These are phyloP conservation scores for Coprinellus micaceus DNA, from an alignment of 768 basidiomycete genomes.

Conservation along the genomic window DNA sequence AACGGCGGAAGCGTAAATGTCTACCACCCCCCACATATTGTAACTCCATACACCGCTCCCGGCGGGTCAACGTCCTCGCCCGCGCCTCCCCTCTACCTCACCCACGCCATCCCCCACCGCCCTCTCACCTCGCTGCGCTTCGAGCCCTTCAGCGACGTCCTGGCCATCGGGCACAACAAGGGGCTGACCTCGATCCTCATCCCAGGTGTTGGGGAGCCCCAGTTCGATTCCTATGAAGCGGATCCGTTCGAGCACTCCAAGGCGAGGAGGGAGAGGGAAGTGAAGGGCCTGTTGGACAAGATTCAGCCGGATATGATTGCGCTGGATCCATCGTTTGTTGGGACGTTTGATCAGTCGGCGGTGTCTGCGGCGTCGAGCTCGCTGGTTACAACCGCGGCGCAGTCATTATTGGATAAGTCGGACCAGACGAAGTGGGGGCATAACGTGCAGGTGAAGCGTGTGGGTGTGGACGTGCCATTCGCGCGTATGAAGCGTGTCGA, in stretches of 20 bases:
- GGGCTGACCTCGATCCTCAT: slow-evolving; percentile 86
- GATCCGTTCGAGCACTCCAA: slow-evolving; percentile 91
- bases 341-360: slow-evolving; percentile 58
- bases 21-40: slow-evolving; percentile 70
- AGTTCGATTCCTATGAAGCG: slow-evolving; percentile 90
- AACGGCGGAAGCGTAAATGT: slow-evolving; percentile 85
- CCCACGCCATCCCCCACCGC: slow-evolving; percentile 77
- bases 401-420: slow-evolving; percentile 11
- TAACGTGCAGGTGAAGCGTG: slow-evolving; percentile 22
- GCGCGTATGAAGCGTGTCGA: slow-evolving; percentile 78
- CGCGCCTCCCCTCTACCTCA: slow-evolving; percentile 82
- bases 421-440: slow-evolving; percentile 2
- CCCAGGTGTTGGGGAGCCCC: slow-evolving; percentile 90
- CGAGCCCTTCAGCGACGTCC: slow-evolving; percentile 83
- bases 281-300: slow-evolving; percentile 89
- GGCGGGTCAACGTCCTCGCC: slow-evolving; percentile 10
- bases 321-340: slow-evolving; percentile 73
- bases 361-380: slow-evolving; percentile 52
- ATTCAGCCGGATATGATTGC: slow-evolving; percentile 92
- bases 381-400: slow-evolving; percentile 18
- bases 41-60: slow-evolving; percentile 42
- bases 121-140: slow-evolving; percentile 78
- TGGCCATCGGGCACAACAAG: slow-evolving; percentile 71
- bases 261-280: slow-evolving; percentile 83
- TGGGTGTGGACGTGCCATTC: slow-evolving; percentile 52